phyloP scores from a whole-genome alignment of 768 basidiomycete species.

The Agaricus bisporus region DNA sequence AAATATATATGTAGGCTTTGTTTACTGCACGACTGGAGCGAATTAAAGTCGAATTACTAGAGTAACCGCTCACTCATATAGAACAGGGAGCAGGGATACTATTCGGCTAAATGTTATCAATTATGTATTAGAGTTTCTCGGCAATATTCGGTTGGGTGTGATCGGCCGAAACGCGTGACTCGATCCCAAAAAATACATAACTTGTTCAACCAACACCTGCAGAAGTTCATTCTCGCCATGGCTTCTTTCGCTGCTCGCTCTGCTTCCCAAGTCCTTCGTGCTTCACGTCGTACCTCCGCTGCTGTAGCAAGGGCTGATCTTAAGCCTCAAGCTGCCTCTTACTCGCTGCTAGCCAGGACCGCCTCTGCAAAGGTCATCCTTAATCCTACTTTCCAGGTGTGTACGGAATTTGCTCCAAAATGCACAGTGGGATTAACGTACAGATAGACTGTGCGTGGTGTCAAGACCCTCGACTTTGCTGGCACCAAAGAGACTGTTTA shows the following conservation, averaged over 20 bases:
- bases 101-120: background rate
- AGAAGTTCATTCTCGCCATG: constrained; percentile 43
- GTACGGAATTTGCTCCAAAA: constrained; percentile 9
- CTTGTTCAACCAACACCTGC: constrained; percentile 3
- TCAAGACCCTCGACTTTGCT: constrained; percentile 96
- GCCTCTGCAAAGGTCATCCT: constrained; percentile 34
- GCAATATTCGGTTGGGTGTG: background rate
- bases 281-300: constrained; percentile 61
- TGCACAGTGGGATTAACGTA: constrained; percentile 6
- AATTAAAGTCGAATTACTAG: no score
- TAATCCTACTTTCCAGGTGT: constrained; percentile 26
- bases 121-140: background rate
- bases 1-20: no score
- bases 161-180: constrained; percentile 15
- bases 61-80: background rate
- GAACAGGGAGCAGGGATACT: background rate
- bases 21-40: no score
- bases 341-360: constrained; percentile 59
- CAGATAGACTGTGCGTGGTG: constrained; percentile 57
- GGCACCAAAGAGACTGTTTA: constrained; percentile 91
- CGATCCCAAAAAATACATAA: constrained; percentile 15
- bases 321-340: constrained; percentile 52
- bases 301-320: constrained; percentile 30
- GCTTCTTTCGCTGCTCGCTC: constrained; percentile 57
- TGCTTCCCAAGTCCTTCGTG: constrained; percentile 54